A percentile compares a stretch with the other conserved stretches of the same genome.
phyloP scores from a whole-genome alignment of 805 yeast genomes.

The Jamesozyma piceae region DNA sequence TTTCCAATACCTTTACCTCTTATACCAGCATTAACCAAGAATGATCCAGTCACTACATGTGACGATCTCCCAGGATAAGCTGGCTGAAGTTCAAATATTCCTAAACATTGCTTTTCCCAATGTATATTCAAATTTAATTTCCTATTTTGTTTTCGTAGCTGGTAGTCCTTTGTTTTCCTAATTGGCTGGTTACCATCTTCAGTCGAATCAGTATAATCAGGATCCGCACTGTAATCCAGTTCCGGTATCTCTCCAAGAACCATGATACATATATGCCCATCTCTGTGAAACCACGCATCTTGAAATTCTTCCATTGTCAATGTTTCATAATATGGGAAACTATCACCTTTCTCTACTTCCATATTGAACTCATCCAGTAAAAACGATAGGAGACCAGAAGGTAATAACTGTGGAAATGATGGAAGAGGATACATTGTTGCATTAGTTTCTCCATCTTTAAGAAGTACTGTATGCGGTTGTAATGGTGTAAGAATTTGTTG shows the following conservation, averaged over 20 bases:
- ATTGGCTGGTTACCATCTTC: not conserved
- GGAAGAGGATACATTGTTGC: conserved; percentile 88
- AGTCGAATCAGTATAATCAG: not conserved
- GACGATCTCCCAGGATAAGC: conserved; percentile 89
- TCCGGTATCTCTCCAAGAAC: conserved; percentile 65
- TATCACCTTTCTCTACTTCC: conserved; percentile 84
- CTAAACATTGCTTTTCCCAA: conserved; percentile 91
- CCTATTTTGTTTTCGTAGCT: conserved; percentile 21
- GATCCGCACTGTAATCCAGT: conserved; percentile 30
- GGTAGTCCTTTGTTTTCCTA: conserved; percentile 18
- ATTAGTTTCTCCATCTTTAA: conserved; percentile 82
- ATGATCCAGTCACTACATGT: conserved; percentile 84
- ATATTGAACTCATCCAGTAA: conserved; percentile 86
- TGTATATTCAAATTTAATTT: conserved; percentile 37
- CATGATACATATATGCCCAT: conserved; percentile 47
- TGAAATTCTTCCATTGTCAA: conserved; percentile 68
- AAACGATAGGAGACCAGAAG: conserved; percentile 69
- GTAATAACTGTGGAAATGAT: conserved; percentile 48
- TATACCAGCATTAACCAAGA: conserved; percentile 86
- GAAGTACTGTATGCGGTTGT: conserved; percentile 61
- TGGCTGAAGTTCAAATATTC: conserved; percentile 76
- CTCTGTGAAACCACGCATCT: conserved; percentile 63
- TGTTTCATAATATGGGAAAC: conserved; percentile 78
- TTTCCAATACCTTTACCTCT: conserved; percentile 88
- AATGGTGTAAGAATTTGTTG: conserved; percentile 18